Conservation (phyloP, 1,284 basidiomycete genomes). For the Papiliotrema fonsecae region DNA sequence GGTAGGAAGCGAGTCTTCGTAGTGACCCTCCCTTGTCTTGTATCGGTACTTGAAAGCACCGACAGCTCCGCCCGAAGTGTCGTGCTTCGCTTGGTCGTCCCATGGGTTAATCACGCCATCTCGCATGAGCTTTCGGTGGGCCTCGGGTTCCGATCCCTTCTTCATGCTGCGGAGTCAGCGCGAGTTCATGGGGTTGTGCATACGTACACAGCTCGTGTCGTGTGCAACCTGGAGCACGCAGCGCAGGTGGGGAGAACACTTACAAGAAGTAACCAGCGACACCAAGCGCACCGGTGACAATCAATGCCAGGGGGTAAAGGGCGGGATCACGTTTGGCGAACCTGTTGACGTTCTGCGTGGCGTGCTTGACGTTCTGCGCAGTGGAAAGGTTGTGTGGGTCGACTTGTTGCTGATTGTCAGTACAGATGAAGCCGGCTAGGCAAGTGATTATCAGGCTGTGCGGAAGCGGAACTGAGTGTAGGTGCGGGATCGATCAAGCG, state of each 20-base stretch:
- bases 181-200: neutral
- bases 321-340: slow-evolving; percentile 48
- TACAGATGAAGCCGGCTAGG: neutral
- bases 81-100: slow-evolving; percentile 39
- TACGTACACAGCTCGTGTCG: too few relatives aligned
- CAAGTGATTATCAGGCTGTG: slow-evolving; percentile 2
- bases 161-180: slow-evolving; percentile 22
- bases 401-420: slow-evolving; percentile 12
- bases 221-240: too few relatives aligned
- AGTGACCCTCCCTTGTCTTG: slow-evolving; percentile 43
- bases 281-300: slow-evolving; percentile 40
- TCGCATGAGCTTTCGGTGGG: slow-evolving; percentile 25
- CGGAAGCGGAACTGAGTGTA: neutral
- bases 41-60: slow-evolving; percentile 48
- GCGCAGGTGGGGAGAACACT: too few relatives aligned
- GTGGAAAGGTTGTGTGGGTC: slow-evolving; percentile 39
- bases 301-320: slow-evolving; percentile 43
- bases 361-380: slow-evolving; percentile 35
- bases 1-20: slow-evolving; percentile 42
- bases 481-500: neutral
- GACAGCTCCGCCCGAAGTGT: slow-evolving; percentile 37
- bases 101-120: slow-evolving; percentile 42
- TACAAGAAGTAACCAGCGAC: slow-evolving; percentile 47
- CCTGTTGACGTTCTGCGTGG: slow-evolving; percentile 42
- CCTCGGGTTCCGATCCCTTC: slow-evolving; percentile 36